These are phyloP conservation scores for Fusarium solani-melongenae DNA, from an alignment of 2,329 filamentous ascomycete species.

Conservation along the genomic window DNA sequence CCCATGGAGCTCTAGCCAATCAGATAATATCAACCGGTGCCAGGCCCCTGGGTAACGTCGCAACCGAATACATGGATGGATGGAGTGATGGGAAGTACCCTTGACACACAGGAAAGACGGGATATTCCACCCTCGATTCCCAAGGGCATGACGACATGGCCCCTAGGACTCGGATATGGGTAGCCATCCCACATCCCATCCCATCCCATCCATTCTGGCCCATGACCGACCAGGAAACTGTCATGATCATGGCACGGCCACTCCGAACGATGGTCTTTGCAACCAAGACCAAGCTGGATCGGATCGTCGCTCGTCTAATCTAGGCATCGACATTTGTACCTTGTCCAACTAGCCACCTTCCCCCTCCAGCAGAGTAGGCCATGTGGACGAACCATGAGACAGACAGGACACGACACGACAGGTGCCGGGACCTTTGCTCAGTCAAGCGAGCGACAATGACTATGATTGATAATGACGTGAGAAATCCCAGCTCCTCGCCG, in stretches of 20 bases:
- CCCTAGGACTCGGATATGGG: not conserved
- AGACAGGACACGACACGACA: not conserved
- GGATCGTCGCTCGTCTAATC: constrained; percentile 10
- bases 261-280: not conserved
- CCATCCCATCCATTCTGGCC: not conserved
- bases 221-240: constrained; percentile 5
- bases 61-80: constrained; percentile 3
- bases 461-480: constrained; percentile 12
- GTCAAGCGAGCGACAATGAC: not conserved
- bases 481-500: constrained; percentile 13
- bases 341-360: not conserved
- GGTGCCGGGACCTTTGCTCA: not conserved
- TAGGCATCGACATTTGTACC: not conserved
- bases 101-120: constrained; percentile 5
- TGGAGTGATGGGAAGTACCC: constrained; percentile 2
- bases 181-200: not conserved
- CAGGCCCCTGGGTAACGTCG: constrained; percentile 13
- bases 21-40: constrained; percentile 16
- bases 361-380: not conserved
- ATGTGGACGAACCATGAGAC: not conserved
- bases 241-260: constrained; percentile 17
- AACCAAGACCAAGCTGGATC: constrained; percentile 15
- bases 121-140: constrained; percentile 9
- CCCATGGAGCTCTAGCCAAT: constrained; percentile 2
- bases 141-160: constrained; percentile 18